phyloP scores from a whole-genome alignment of 106 monocot species.

The Apostasia ramifera region DNA sequence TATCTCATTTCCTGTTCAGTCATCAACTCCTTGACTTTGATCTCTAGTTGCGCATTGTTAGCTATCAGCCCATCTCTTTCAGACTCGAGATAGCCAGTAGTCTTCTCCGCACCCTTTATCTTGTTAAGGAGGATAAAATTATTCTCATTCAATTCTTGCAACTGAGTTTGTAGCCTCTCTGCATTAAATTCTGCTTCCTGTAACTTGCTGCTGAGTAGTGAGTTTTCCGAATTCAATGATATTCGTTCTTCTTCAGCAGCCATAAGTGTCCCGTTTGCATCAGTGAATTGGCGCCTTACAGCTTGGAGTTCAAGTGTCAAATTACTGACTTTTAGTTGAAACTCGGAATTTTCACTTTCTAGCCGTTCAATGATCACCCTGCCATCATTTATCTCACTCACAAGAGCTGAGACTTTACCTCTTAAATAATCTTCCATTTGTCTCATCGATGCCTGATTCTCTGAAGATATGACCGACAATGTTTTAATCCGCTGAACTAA shows the following conservation, averaged over 20 bases:
- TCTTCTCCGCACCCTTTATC: constrained; percentile 25
- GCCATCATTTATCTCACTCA: constrained; percentile 11
- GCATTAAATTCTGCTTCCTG: constrained; percentile 12
- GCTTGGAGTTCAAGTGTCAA: constrained; percentile 12
- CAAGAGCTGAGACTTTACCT: constrained; percentile 14
- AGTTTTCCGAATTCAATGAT: constrained; percentile 17
- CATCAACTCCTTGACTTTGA: constrained; percentile 20
- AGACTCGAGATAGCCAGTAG: constrained; percentile 17
- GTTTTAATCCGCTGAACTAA: constrained; percentile 17
- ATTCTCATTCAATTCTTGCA: constrained; percentile 21
- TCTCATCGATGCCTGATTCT: constrained; percentile 10
- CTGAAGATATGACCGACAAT: constrained; percentile 6
- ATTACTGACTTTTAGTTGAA: constrained; percentile 31
- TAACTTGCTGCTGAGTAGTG: constrained; percentile 5
- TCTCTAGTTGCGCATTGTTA: constrained; percentile 21
- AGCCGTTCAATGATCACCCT: neutral
- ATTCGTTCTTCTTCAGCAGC: constrained; percentile 26
- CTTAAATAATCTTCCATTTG: constrained; percentile 21
- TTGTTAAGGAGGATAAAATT: constrained; percentile 17
- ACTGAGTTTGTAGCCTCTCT: constrained; percentile 17
- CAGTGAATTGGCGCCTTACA: constrained; percentile 3
- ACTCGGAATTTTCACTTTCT: constrained; percentile 16
- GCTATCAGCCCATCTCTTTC: constrained; percentile 27
- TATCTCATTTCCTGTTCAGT: constrained; percentile 17
- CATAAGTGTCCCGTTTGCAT: constrained; percentile 9